A percentile compares a stretch with the other conserved stretches of the same genome.
These are phyloP conservation scores for Dactylellina leptospora DNA, from an alignment of 2,329 filamentous ascomycete genomes.

Conservation along the genomic window DNA sequence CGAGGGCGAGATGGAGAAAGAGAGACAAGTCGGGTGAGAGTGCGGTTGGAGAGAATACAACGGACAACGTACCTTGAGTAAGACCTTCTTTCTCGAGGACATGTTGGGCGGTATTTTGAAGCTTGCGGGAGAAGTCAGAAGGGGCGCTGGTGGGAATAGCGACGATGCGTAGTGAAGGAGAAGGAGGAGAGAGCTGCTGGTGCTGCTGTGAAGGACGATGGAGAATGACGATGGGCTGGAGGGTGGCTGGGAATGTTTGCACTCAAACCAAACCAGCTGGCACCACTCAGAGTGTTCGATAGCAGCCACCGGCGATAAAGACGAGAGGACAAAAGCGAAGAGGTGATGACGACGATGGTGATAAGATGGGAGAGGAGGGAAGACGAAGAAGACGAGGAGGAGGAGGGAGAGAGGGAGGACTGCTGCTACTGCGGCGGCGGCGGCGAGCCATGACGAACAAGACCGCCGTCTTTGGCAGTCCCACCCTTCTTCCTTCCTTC, in stretches of 20 bases:
- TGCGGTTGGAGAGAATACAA: slow-evolving; percentile 34
- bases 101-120: slow-evolving; percentile 63
- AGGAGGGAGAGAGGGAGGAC: background rate
- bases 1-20: background rate
- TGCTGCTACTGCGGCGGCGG: background rate
- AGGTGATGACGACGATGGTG: no score
- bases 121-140: background rate
- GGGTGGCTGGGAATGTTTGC: slow-evolving; percentile 47
- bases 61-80: slow-evolving; percentile 75
- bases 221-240: no score
- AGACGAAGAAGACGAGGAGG: background rate
- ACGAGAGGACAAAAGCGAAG: slow-evolving; percentile 27
- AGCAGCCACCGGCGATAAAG: no score
- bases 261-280: slow-evolving; percentile 2
- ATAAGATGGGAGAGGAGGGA: background rate
- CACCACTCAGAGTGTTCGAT: background rate
- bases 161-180: background rate
- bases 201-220: background rate
- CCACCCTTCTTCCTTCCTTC: background rate
- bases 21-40: slow-evolving; percentile 31
- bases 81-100: slow-evolving; percentile 87
- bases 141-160: background rate
- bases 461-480: no score
- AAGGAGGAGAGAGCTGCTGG: background rate
- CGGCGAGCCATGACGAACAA: background rate